phyloP scores from a whole-genome alignment of 2,329 filamentous ascomycete genomes.

The Talaromyces sp. region DNA sequence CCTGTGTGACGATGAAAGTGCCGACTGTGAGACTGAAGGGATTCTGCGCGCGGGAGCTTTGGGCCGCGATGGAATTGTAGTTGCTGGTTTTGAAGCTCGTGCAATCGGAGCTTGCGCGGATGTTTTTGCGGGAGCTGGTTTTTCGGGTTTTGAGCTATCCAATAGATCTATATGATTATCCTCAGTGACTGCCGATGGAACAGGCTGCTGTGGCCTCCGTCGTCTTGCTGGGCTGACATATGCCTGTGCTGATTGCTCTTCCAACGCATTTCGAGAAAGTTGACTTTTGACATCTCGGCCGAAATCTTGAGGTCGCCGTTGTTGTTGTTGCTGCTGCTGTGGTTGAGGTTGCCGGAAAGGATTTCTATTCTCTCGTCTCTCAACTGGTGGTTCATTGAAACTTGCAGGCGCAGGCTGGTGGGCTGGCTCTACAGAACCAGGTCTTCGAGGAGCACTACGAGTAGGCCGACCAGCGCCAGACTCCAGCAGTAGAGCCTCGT shows the following conservation, averaged over 20 bases:
- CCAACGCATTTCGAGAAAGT: conserved; percentile 68
- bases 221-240: conserved; percentile 85
- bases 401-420: conserved; percentile 9
- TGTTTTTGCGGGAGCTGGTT: conserved; percentile 24
- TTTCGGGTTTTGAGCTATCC: conserved; percentile 45
- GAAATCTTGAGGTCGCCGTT: conserved; percentile 18
- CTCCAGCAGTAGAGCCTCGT: conserved; percentile 51
- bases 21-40: conserved; percentile 65
- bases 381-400: conserved; percentile 22
- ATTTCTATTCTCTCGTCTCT: conserved; percentile 28
- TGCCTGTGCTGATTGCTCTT: conserved; percentile 75
- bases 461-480: conserved; percentile 27
- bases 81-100: conserved; percentile 42
- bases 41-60: conserved; percentile 49
- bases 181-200: conserved; percentile 26
- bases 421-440: conserved; percentile 23
- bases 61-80: conserved; percentile 45
- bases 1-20: conserved; percentile 70
- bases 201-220: conserved; percentile 50
- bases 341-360: conserved; percentile 53
- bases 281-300: conserved; percentile 54
- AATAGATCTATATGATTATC: conserved; percentile 62
- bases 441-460: conserved; percentile 26
- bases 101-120: conserved; percentile 34
- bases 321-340: conserved; percentile 27